phyloP scores from a whole-genome alignment of 2,329 filamentous ascomycete genomes.

The Amylocarpus encephaloides region DNA sequence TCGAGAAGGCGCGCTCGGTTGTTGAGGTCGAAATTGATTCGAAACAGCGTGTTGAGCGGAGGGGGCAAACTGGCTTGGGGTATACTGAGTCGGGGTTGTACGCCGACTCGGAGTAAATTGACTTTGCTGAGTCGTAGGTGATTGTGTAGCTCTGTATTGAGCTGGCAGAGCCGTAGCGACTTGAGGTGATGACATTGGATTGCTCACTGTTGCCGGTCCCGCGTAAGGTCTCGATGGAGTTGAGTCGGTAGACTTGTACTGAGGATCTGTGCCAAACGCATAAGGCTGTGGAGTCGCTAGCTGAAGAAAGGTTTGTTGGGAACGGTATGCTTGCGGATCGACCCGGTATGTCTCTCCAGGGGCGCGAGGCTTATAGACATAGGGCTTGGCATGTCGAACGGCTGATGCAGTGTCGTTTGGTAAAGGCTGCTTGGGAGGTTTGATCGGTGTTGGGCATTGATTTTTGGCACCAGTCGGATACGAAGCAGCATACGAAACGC shows the following conservation, averaged over 20 bases:
- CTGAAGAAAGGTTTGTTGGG: constrained; percentile 31
- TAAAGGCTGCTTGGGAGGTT: constrained; percentile 30
- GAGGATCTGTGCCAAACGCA: constrained; percentile 29
- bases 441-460: constrained; percentile 22
- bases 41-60: constrained; percentile 13
- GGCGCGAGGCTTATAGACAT: constrained; percentile 45
- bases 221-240: not conserved
- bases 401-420: constrained; percentile 5
- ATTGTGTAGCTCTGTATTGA: constrained; percentile 9
- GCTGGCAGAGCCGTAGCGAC: not conserved
- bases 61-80: not conserved
- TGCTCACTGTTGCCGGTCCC: not conserved
- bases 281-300: constrained; percentile 22
- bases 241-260: constrained; percentile 14
- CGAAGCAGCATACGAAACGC: constrained; percentile 32
- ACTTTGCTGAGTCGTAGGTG: not conserved
- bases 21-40: constrained; percentile 15
- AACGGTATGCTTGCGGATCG: constrained; percentile 30
- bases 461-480: constrained; percentile 25
- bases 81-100: constrained; percentile 3
- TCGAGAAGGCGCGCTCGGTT: constrained; percentile 8
- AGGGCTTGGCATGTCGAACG: constrained; percentile 40
- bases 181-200: not conserved
- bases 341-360: constrained; percentile 23
- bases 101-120: not conserved